phyloP scores from a whole-genome alignment of 768 basidiomycete species.

The Lyophyllum atratum region DNA sequence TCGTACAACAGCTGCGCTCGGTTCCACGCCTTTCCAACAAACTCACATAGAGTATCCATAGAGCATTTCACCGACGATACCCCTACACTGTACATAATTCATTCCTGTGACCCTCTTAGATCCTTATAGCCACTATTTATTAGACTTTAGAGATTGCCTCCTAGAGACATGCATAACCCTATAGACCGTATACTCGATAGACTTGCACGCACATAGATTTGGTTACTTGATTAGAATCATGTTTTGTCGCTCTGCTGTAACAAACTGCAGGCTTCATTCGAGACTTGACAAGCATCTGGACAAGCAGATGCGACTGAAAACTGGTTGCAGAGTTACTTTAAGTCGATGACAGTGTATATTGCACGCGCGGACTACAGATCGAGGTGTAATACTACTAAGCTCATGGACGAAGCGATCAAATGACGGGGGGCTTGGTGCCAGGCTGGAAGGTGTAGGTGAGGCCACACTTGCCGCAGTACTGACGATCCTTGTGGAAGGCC shows the following conservation, averaged over 20 bases:
- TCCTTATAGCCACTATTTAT: conserved; percentile 1
- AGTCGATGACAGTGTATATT: not conserved
- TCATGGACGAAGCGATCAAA: conserved; percentile 36
- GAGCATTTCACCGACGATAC: not conserved
- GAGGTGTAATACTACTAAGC: not conserved
- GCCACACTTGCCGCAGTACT: conserved; percentile 96
- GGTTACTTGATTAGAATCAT: not conserved
- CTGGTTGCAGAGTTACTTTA: not conserved
- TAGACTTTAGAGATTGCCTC: conserved; percentile 3
- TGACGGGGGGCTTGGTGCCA: conserved; percentile 75
- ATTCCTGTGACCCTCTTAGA: conserved; percentile 6
- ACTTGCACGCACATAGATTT: not conserved
- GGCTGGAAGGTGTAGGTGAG: conserved; percentile 85
- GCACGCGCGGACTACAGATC: not conserved
- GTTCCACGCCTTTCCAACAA: not conserved
- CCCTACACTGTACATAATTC: not conserved
- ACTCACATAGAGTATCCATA: not conserved
- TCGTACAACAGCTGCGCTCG: not conserved
- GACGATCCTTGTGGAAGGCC: conserved; percentile 98
- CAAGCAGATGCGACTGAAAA: no score
- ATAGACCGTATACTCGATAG: not conserved
- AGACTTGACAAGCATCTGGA: no score
- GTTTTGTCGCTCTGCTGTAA: not conserved
- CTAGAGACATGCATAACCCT: not conserved
- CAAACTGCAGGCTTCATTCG: no score